Evolutionary conservation across 1,139 yeast species (phyloP).

Genomic region (Saccharomyces uvarum): DNA sequence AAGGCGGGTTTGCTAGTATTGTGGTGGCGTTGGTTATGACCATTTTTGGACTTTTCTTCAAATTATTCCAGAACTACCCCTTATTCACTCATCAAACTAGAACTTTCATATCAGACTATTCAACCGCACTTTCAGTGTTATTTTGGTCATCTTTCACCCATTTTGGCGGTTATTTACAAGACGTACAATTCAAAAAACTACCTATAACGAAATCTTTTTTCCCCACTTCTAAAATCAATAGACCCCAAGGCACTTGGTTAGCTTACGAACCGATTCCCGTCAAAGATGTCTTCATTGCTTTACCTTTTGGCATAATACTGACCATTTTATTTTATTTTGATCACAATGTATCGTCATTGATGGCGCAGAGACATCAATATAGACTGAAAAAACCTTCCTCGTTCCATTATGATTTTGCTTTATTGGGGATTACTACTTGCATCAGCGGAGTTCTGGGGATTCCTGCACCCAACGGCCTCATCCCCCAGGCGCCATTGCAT

Average conservation of each 20-base stretch:
- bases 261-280: slow-evolving; percentile 61
- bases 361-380: slow-evolving; percentile 78
- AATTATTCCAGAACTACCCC: slow-evolving; percentile 51
- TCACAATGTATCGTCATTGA: slow-evolving; percentile 87
- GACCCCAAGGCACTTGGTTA: slow-evolving; percentile 33
- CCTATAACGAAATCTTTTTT: slow-evolving; percentile 68
- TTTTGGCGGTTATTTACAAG: slow-evolving; percentile 67
- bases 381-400: slow-evolving; percentile 80
- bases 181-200: slow-evolving; percentile 48
- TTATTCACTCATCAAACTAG: slow-evolving; percentile 54
- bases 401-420: slow-evolving; percentile 86
- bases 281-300: slow-evolving; percentile 73
- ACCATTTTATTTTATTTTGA: slow-evolving; percentile 86
- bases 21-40: slow-evolving; percentile 67
- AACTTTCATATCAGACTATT: slow-evolving; percentile 74
- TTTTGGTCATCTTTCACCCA: slow-evolving; percentile 89
- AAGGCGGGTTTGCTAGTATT: slow-evolving; percentile 69
- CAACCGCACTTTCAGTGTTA: slow-evolving; percentile 72
- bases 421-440: slow-evolving; percentile 82
- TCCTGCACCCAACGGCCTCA: slow-evolving; percentile 93
- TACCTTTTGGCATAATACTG: slow-evolving; percentile 83
- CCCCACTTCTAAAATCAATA: slow-evolving; percentile 50
- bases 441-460: slow-evolving; percentile 79
- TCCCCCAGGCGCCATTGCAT: slow-evolving; percentile 95
- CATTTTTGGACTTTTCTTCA: slow-evolving; percentile 62